Conservation (phyloP, 805 yeast genomes). For the Wickerhamomyces tratensis region DNA sequence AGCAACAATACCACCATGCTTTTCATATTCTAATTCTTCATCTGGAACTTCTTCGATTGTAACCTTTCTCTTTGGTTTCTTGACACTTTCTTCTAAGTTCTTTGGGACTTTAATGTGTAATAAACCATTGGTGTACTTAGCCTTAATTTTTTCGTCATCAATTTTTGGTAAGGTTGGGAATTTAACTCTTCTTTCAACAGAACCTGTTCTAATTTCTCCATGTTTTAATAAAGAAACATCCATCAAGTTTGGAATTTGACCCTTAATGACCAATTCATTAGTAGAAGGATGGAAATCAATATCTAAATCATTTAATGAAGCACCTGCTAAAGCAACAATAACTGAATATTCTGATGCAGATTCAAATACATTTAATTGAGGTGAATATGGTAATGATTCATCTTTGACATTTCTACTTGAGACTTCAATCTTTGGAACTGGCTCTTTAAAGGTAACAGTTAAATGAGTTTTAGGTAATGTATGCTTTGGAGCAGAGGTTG, state of each 20-base stretch:
- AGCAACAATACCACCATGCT: conserved; percentile 13
- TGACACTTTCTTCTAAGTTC: conserved; percentile 19
- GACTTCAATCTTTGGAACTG: conserved; percentile 19
- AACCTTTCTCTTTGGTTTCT: conserved; percentile 34
- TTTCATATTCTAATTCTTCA: conserved; percentile 33
- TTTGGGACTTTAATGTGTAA: conserved; percentile 45
- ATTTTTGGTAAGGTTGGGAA: conserved; percentile 45
- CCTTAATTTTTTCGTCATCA: conserved; percentile 42
- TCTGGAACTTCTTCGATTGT: conserved; percentile 39
- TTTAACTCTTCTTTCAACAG: conserved; percentile 46
- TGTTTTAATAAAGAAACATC: conserved; percentile 31
- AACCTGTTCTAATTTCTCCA: conserved; percentile 46
- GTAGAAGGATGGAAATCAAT: conserved; percentile 52
- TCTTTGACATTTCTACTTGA: conserved; percentile 16
- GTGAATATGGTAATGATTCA: conserved; percentile 40
- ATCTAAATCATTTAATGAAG: conserved; percentile 38
- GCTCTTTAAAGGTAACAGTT: conserved; percentile 10
- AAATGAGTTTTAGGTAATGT: conserved; percentile 16
- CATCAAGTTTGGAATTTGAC: conserved; percentile 32
- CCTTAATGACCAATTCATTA: conserved; percentile 42
- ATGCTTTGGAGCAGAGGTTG: conserved; percentile 1
- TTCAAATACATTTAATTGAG: conserved; percentile 51
- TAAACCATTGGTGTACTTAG: conserved; percentile 44
- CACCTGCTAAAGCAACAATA: conserved; percentile 50
- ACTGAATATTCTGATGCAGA: conserved; percentile 33